These are phyloP conservation scores for Hagleromyces aurorensis DNA, from an alignment of 805 yeast species.

Conservation along the genomic window DNA sequence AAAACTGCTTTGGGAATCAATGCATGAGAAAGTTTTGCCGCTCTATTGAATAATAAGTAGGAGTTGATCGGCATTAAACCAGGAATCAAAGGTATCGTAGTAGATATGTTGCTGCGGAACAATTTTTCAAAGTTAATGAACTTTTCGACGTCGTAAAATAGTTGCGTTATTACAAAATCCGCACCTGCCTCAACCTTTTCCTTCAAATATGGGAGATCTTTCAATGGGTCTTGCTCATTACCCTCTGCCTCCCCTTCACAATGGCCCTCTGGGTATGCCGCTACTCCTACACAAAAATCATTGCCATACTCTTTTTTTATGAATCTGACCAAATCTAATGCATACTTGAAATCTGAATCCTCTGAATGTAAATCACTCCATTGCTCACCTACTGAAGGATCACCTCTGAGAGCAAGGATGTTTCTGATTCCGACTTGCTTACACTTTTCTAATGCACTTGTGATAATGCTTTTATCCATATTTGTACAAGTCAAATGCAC, in stretches of 20 bases:
- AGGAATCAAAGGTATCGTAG: constrained; percentile 58
- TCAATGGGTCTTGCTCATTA: constrained; percentile 51
- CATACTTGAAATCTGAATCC: constrained; percentile 58
- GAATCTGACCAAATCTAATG: constrained; percentile 80
- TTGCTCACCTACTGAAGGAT: constrained; percentile 68
- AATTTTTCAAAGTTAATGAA: constrained; percentile 56
- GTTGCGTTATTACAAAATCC: constrained; percentile 86
- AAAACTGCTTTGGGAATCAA: constrained; percentile 56
- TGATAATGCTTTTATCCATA: constrained; percentile 69
- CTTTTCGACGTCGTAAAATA: constrained; percentile 92
- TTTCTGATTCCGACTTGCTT: constrained; percentile 74
- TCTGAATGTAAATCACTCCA: constrained; percentile 27
- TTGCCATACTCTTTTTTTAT: constrained; percentile 65
- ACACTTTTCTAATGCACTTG: constrained; percentile 67
- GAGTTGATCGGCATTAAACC: constrained; percentile 92
- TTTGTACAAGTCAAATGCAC: constrained; percentile 95
- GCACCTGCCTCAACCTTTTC: constrained; percentile 94
- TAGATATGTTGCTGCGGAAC: constrained; percentile 37
- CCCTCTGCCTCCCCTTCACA: constrained; percentile 69
- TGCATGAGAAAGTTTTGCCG: constrained; percentile 85
- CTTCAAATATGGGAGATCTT: constrained; percentile 74
- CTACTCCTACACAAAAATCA: constrained; percentile 90
- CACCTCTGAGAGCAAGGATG: constrained; percentile 90
- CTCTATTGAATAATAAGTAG: constrained; percentile 71
- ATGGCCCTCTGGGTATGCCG: constrained; percentile 97